These are phyloP conservation scores for Fragilariopsis cylindrus DNA, from an alignment of 108 stramenopile genomes.

Conservation along the genomic window DNA sequence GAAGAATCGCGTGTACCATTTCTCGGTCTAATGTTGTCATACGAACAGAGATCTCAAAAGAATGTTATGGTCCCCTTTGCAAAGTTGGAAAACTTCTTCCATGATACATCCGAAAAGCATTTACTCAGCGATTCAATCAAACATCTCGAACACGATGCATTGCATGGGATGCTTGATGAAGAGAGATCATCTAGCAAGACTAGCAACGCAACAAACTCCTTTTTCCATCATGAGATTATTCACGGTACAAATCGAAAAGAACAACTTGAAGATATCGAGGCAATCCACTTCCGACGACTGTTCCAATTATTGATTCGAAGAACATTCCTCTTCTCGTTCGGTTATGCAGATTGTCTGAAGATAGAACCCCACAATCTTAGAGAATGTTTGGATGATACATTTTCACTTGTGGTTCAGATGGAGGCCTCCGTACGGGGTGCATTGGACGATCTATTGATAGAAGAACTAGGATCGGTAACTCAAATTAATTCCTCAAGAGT, in stretches of 20 bases:
- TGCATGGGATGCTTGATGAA: constrained; percentile 29
- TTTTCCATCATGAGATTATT: constrained; percentile 21
- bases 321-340: constrained; percentile 39
- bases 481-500: constrained; percentile 14
- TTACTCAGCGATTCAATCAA: constrained; percentile 14
- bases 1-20: constrained; percentile 17
- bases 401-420: constrained; percentile 27
- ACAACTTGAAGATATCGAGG: constrained; percentile 27
- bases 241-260: constrained; percentile 15
- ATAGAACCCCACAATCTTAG: constrained; percentile 30
- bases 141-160: constrained; percentile 30
- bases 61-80: constrained; percentile 35
- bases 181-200: constrained; percentile 1
- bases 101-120: constrained; percentile 31
- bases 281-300: constrained; percentile 28
- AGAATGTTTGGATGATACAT: constrained; percentile 35
- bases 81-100: constrained; percentile 16
- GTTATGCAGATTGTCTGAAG: constrained; percentile 39
- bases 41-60: constrained; percentile 33
- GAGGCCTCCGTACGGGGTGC: constrained; percentile 34
- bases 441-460: constrained; percentile 30
- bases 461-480: constrained; percentile 22
- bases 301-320: constrained; percentile 42
- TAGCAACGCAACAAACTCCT: constrained; percentile 11
- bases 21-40: constrained; percentile 31